Evolutionary conservation across 768 basidiomycete genomes (phyloP).

Genomic region (Chalciporus sphaerocephalus): DNA sequence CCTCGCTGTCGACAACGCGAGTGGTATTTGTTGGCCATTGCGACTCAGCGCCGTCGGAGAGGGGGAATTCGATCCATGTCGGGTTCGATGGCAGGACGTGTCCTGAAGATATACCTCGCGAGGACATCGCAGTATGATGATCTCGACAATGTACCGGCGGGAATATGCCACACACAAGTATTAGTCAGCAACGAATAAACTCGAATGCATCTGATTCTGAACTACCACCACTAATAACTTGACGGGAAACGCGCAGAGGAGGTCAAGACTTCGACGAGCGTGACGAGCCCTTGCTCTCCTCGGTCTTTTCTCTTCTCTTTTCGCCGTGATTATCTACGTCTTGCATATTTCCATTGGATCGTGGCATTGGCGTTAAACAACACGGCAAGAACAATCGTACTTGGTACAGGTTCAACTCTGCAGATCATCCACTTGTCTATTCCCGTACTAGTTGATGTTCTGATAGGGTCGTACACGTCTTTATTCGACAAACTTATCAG

Average conservation of each 20-base stretch:
- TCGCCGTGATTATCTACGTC: conserved; percentile 65
- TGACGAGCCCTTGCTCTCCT: not conserved
- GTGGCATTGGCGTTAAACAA: conserved; percentile 66
- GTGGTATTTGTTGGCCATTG: conserved; percentile 58
- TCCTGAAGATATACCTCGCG: conserved; percentile 10
- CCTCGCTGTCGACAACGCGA: conserved; percentile 50
- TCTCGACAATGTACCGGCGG: not conserved
- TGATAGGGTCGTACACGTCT: conserved; percentile 26
- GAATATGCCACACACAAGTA: conserved; percentile 3
- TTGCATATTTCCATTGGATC: conserved; percentile 34
- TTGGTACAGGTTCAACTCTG: conserved; percentile 30
- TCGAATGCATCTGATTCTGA: too few relatives aligned
- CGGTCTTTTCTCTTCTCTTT: not conserved
- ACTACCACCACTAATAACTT: too few relatives aligned
- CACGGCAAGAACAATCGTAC: conserved; percentile 48
- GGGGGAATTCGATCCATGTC: conserved; percentile 52
- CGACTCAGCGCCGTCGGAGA: conserved; percentile 53
- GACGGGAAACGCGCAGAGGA: not conserved
- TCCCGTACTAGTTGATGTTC: conserved; percentile 43
- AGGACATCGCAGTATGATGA: conserved; percentile 20
- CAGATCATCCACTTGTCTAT: conserved; percentile 55
- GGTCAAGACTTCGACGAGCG: not conserved
- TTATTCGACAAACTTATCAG: not conserved
- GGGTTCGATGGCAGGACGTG: conserved; percentile 48
- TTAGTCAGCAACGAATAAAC: conserved; percentile 15